Base-by-base conservation (phyloP, 257 asterid genomes). In the Nicotiana obtusifolia region DNA sequence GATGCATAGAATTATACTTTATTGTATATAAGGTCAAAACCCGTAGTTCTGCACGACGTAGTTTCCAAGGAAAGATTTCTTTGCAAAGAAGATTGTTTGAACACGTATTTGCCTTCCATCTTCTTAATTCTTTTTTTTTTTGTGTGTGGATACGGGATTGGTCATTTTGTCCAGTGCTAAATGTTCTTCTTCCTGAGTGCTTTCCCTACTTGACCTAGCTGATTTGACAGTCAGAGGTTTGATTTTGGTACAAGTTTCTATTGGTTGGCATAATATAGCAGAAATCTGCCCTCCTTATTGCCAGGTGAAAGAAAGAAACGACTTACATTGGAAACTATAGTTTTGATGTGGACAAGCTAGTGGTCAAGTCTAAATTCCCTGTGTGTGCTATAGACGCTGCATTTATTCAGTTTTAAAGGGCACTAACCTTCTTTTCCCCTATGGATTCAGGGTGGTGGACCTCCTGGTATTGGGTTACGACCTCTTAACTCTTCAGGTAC, bases 401-500 rank as follows among this genome's bases (percentile, higher is more conserved):
- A 49, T 75, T 75, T 37, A 53, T 75, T 49, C 80, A 49, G 16
- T 60, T 75, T 49, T 71, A 22, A 8, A 33, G 16, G 76, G 33
- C 19, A 4, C 33, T 80, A 52, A 44, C 54, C 28, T 56, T 13
- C 4, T 83, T 41, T 84, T 33, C 77, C 80, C 73, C 62, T 30
- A 83, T 64, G 85, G 87, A 83, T 78, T 31, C 78, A 85, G 81
- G 75, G 75, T 80, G 86, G 84, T 41, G 85, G 87, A 57, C 85
- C 81, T 52, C 82, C 92, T 64, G 64, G 62, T 62, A 83, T 84
- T 77, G 89, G 84, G 64, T 84, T 86, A 77, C 83, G 88, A 22
- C 76, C 79, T 53, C 67, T 82, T 59, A 87, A 82, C 81, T 81
- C 81, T 59, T 56, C 90, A 56, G 87, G 77, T 65, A 28, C 84